Evolutionary conservation across 1,284 basidiomycete genomes (phyloP).

Genomic region (Bondarzewia mesenterica): DNA sequence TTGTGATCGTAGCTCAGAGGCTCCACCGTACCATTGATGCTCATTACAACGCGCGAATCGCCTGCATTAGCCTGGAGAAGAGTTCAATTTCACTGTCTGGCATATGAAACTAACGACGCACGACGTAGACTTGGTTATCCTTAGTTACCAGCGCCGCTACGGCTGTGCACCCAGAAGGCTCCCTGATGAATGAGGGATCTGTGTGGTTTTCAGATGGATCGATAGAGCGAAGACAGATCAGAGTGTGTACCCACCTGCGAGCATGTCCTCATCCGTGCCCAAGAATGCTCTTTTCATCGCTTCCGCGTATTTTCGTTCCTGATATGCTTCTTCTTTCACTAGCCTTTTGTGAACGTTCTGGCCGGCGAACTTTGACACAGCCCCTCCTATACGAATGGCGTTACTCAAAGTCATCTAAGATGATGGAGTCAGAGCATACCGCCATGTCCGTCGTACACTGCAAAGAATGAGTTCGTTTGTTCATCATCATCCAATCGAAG

Average conservation of each 20-base stretch:
- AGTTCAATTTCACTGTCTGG: not conserved
- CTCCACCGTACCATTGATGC: constrained; percentile 79
- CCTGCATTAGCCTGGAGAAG: constrained; percentile 85
- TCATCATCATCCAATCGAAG: constrained; percentile 52
- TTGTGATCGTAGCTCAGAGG: constrained; percentile 95
- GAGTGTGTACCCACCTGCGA: constrained; percentile 56
- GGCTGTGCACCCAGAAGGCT: constrained; percentile 96
- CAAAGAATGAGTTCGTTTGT: constrained; percentile 78
- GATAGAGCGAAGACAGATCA: constrained; percentile 7
- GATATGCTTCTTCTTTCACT: constrained; percentile 67
- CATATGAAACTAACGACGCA: constrained; percentile 28
- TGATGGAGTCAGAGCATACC: constrained; percentile 44
- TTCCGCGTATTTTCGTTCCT: constrained; percentile 57
- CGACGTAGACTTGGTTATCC: constrained; percentile 75
- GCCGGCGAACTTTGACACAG: constrained; percentile 89
- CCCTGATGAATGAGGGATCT: constrained; percentile 38
- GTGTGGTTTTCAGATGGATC: constrained; percentile 9
- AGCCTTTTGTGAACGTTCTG: constrained; percentile 84
- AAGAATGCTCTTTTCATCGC: constrained; percentile 89
- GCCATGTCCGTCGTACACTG: constrained; percentile 98
- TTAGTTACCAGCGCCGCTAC: constrained; percentile 81
- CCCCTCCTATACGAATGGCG: constrained; percentile 55
- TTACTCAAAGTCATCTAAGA: constrained; percentile 3
- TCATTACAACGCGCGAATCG: constrained; percentile 91
- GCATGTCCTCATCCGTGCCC: constrained; percentile 90